These are phyloP conservation scores for Inga oerstediana DNA, from an alignment of 306 rosid species.

Conservation along the genomic window DNA sequence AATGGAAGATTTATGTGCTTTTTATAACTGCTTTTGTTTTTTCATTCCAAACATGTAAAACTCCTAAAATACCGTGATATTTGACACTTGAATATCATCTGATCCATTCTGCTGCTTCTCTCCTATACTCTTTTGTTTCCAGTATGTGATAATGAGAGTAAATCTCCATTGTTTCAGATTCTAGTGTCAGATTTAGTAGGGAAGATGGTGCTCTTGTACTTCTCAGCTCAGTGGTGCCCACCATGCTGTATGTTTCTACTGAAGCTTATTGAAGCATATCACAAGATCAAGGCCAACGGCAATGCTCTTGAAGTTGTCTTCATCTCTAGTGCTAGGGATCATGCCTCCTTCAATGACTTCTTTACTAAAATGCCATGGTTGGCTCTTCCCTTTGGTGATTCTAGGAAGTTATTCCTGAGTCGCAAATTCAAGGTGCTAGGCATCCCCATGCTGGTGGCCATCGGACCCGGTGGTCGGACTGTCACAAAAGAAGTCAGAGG, in stretches of 20 bases:
- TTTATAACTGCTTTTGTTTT: conserved; percentile 32
- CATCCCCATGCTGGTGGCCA: conserved; percentile 67
- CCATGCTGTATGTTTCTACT: conserved; percentile 83
- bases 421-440: conserved; percentile 64
- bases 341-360: conserved; percentile 62
- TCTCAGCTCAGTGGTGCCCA: conserved; percentile 90
- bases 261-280: conserved; percentile 60
- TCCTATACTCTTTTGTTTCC: neutral
- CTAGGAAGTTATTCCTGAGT: conserved; percentile 58
- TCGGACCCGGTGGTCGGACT: conserved; percentile 67
- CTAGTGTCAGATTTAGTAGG: conserved; percentile 68
- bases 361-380: conserved; percentile 83
- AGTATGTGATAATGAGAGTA: neutral
- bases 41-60: neutral
- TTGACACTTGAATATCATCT: neutral
- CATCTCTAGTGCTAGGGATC: conserved; percentile 74
- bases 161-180: neutral
- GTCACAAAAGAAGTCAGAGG: conserved; percentile 58
- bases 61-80: neutral
- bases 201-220: conserved; percentile 72
- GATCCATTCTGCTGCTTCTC: neutral
- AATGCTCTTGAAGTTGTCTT: conserved; percentile 68
- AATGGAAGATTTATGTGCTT: neutral
- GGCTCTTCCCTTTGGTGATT: conserved; percentile 79
- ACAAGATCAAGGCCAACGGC: conserved; percentile 61